phyloP scores from a whole-genome alignment of 129 eudicot genomes.

The Kitagawia praeruptora region DNA sequence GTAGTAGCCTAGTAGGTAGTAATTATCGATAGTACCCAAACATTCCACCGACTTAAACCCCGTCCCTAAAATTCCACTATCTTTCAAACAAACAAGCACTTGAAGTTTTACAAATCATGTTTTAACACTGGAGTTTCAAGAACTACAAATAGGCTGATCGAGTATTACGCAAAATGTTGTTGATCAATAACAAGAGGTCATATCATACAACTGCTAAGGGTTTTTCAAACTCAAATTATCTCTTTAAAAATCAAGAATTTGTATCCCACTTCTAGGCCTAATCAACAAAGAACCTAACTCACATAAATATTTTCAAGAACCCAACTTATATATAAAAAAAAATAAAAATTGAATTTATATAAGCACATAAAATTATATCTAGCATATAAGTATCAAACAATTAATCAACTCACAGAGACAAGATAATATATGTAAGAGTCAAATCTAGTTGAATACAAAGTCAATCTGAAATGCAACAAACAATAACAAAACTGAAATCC shows the following conservation, averaged over 20 bases:
- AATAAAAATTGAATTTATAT: too few species aligned
- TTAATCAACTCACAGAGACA: neutral
- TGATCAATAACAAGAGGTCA: neutral
- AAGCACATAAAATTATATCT: too few species aligned
- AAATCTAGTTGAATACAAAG: neutral
- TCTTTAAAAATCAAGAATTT: too few species aligned
- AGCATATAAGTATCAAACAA: too few species aligned
- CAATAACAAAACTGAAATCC: neutral
- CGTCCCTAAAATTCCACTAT: neutral
- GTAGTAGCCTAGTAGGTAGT: neutral
- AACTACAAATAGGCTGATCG: neutral
- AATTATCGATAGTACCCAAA: neutral
- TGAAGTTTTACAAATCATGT: neutral
- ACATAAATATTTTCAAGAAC: neutral
- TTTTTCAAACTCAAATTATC: too few species aligned
- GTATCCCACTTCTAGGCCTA: neutral
- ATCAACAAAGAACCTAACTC: neutral
- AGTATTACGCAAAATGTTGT: neutral
- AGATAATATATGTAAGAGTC: neutral
- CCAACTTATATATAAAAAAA: neutral
- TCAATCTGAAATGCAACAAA: neutral
- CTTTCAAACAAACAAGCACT: neutral
- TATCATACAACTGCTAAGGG: neutral
- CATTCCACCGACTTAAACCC: neutral
- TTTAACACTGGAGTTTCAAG: neutral